phyloP scores from a whole-genome alignment of 306 rosid genomes.

The Cucurbita maxima region DNA sequence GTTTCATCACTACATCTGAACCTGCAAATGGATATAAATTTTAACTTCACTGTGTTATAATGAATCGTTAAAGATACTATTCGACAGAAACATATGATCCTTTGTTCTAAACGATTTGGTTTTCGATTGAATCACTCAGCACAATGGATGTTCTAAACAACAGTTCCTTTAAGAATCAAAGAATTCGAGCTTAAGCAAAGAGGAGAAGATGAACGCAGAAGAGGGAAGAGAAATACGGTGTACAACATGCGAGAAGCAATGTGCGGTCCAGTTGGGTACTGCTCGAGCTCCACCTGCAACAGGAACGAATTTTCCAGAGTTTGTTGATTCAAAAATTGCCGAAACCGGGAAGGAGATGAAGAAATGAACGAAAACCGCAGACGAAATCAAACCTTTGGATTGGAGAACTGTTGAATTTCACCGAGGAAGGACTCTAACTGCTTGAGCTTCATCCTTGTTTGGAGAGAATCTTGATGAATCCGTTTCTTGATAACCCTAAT shows the following conservation, averaged over 20 bases:
- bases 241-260: slow-evolving; percentile 86
- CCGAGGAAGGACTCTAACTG: slow-evolving; percentile 66
- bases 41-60: background rate
- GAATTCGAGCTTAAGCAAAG: no score
- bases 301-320: background rate
- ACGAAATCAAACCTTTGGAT: slow-evolving; percentile 49
- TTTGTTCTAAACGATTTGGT: no score
- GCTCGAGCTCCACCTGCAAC: slow-evolving; percentile 67
- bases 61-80: background rate
- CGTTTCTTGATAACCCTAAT: background rate
- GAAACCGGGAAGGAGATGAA: no score
- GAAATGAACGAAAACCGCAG: background rate
- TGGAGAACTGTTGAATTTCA: slow-evolving; percentile 56
- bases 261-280: slow-evolving; percentile 94
- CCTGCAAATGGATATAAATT: background rate
- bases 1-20: background rate
- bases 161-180: background rate
- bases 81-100: background rate
- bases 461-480: background rate
- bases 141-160: no score
- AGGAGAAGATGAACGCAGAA: background rate
- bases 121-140: background rate
- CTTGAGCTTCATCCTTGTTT: slow-evolving; percentile 63
- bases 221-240: slow-evolving; percentile 28
- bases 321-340: background rate